Evolutionary conservation across 2,329 filamentous ascomycete genomes (phyloP).

Genomic region (Aspergillus tamarii): DNA sequence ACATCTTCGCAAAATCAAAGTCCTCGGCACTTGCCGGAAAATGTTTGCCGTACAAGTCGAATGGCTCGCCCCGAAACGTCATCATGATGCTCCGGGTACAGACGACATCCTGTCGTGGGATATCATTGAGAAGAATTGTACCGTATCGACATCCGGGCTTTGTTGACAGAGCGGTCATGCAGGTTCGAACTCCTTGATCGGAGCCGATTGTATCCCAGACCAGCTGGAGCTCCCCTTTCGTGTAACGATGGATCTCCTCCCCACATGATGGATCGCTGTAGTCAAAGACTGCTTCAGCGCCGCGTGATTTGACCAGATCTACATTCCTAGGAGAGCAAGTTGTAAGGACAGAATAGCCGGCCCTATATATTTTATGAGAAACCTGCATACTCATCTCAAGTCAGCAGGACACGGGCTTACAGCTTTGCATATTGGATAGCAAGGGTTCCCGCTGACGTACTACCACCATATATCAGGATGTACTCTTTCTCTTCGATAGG

Average conservation of each 20-base stretch:
- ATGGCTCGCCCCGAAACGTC: background rate
- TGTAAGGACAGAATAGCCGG: constrained; percentile 14
- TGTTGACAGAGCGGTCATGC: background rate
- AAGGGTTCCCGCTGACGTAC: constrained; percentile 9
- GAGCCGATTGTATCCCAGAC: background rate
- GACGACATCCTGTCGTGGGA: background rate
- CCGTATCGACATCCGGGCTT: background rate
- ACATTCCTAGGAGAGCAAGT: constrained; percentile 19
- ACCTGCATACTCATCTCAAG: background rate
- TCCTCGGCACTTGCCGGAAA: background rate
- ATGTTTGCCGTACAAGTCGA: background rate
- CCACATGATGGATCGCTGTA: constrained; percentile 10
- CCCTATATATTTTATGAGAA: constrained; percentile 1
- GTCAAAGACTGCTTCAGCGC: constrained; percentile 19
- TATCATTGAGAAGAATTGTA: background rate
- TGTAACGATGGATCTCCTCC: background rate
- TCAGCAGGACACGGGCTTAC: background rate
- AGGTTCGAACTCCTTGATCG: background rate
- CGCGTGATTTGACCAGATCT: constrained; percentile 8
- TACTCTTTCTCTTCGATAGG: background rate
- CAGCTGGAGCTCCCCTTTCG: background rate
- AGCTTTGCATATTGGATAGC: constrained; percentile 1
- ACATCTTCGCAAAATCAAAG: constrained; percentile 1
- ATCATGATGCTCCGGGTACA: background rate
- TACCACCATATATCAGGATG: constrained; percentile 8